Evolutionary conservation across 345 rosid species (phyloP), one percentile per base, ranked within the genome.

Genomic region (Excoecaria cochinchinensis): DNA sequence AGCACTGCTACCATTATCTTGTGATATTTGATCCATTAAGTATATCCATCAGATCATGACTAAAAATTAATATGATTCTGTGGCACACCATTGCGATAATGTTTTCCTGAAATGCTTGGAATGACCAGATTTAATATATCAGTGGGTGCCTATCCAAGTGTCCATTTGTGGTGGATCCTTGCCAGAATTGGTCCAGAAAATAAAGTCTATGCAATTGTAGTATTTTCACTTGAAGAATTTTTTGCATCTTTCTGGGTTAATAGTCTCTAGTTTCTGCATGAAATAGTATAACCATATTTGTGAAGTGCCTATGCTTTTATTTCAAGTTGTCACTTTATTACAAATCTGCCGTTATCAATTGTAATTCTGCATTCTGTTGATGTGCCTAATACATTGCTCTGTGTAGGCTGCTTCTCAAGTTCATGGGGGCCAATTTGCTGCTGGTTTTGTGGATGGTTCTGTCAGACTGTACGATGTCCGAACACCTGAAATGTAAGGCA

Each of bases 381-480:
- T n/a, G n/a, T n/a, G n/a, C n/a, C n/a, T n/a, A n/a, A n/a, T n/a
- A n/a, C n/a, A n/a, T n/a, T n/a, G n/a, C n/a, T n/a, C n/a, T n/a
- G n/a, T n/a, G n/a, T n/a, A n/a, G n/a, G 85, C 97, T 50, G 94
- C 99, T 87, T 96, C 98, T 81, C 98, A 92, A 87, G 97, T 92
- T 75, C 97, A 90, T 67, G 89, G 88, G 67, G 90, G 90, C 80
- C 97, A 90, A 61, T 87, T 91, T 80, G 89, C 91, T 52, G 97
- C 97, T 66, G 99, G 99, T 78, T 96, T 92, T 74, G 84, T 82
- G 72, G 97, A 96, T 81, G 99, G 99, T 68, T 87, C 91, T 76
- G 91, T 96, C 77, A 89, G 93, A 84, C 86, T 96, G 17, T 96
- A 96, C 80, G 99, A 96, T 85, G 87, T 96, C 50, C 91, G 98